These are phyloP conservation scores for Canavalia ensiformis DNA, from an alignment of 306 rosid species.

Conservation along the genomic window DNA sequence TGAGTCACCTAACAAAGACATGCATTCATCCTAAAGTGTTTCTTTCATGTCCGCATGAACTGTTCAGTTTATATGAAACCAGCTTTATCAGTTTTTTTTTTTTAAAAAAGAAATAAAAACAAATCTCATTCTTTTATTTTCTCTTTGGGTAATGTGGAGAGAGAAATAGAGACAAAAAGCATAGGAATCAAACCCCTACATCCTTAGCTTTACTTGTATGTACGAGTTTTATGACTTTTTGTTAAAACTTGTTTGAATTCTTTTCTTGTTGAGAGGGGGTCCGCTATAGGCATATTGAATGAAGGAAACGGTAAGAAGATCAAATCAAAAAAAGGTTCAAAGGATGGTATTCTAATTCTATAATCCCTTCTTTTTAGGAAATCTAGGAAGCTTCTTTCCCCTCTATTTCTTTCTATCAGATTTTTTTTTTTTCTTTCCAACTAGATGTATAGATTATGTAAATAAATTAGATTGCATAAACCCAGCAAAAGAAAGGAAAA, in stretches of 20 bases:
- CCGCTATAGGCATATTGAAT: not conserved
- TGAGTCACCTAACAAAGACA: not conserved
- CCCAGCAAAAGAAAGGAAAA: not conserved
- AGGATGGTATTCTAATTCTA: slow-evolving; percentile 7
- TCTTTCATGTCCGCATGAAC: slow-evolving; percentile 25
- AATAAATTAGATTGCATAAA: too few relatives aligned
- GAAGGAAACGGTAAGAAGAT: slow-evolving; percentile 26
- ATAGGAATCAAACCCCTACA: slow-evolving; percentile 41
- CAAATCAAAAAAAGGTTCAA: slow-evolving; percentile 5
- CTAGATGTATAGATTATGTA: not conserved
- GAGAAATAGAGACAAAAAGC: slow-evolving; percentile 31
- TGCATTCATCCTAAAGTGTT: slow-evolving; percentile 12
- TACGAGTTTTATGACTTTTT: slow-evolving; percentile 34
- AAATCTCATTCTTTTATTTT: not conserved
- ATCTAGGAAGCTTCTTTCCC: slow-evolving; percentile 37
- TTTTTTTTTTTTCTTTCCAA: not conserved
- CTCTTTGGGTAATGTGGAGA: slow-evolving; percentile 16
- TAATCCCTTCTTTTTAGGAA: slow-evolving; percentile 31
- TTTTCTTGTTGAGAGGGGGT: slow-evolving; percentile 6
- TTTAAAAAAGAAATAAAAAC: not conserved
- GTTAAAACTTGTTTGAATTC: slow-evolving; percentile 41
- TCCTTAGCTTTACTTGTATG: slow-evolving; percentile 48
- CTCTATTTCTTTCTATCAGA: not conserved
- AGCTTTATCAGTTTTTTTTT: slow-evolving; percentile 44
- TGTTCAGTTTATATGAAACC: not conserved